Base-by-base conservation (phyloP, 1,284 basidiomycete genomes). In the Phlebopus sp. region DNA sequence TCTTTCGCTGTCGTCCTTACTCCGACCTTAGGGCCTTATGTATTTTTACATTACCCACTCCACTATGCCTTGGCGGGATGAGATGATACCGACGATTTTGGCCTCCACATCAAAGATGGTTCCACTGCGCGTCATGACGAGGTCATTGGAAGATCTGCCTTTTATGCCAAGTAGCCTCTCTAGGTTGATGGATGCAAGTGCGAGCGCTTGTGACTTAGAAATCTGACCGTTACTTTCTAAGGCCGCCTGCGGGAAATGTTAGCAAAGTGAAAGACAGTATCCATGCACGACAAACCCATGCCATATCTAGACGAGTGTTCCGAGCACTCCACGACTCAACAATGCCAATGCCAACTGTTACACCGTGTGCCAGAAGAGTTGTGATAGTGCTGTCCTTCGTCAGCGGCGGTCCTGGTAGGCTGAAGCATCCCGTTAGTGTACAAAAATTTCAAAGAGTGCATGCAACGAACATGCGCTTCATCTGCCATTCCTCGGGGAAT, bases 331-430 rank as follows among this genome's bases (percentile, higher is more conserved):
- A 88, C 36, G 64, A 53, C 38, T 69, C 66, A 14, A 54, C 40
- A 72, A 75, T 45, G 13, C 85, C 86, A 39, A 96, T 64, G 4
- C 82, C 93, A 40, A 95, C 87, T 5, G 76, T 82, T 34, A 95
- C 85, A 36, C 83, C 84, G 41, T 86, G 76, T 11, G 72, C 68
- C 27, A 85, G 66, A 13, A 97, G 75, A 45, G 74, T 75, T 21
- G 76, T 70, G 21, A 91, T 71, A 1, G 83, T 76, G 19, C 78
- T 90, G 37, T 87, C 74, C 46, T 76, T 66, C 8, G 82, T 81
- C 27, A 96, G 67, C 0, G 92, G 93, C 0, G 87, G 88, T 0
- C 92, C 92, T 8, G 88, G 75, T 6, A 86, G 64, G 49, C 79
- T 75, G 38, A 18, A 41, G 32, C 27, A 19, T 25, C 25, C 34